Evolutionary conservation across 2,329 filamentous ascomycete genomes (phyloP).

Genomic region (Zasmidium angulare): DNA sequence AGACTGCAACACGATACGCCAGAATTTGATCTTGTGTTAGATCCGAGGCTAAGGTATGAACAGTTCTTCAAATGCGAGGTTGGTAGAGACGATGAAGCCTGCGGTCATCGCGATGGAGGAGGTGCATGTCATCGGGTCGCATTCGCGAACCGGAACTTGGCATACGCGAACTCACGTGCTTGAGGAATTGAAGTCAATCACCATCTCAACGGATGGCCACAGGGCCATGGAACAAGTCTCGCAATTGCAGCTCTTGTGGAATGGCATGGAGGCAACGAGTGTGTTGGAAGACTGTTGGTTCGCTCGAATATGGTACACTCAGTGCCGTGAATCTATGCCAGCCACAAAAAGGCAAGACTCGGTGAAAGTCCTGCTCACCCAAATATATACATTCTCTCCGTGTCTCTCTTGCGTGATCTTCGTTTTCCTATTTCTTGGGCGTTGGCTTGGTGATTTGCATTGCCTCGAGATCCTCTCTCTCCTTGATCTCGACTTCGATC

Average conservation of each 20-base stretch:
- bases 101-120: background rate
- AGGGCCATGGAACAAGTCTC: background rate
- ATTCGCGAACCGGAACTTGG: conserved; percentile 4
- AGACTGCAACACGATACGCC: background rate
- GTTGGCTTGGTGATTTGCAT: conserved; percentile 57
- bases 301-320: conserved; percentile 18
- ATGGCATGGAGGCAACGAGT: background rate
- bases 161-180: conserved; percentile 5
- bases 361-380: conserved; percentile 13
- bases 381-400: conserved; percentile 21
- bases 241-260: background rate
- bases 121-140: background rate
- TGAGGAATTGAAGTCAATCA: background rate
- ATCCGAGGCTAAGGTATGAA: background rate
- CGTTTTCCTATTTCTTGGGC: conserved; percentile 13
- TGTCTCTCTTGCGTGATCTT: background rate
- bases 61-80: background rate
- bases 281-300: background rate
- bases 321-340: conserved; percentile 22
- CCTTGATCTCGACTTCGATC: conserved; percentile 65
- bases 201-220: background rate
- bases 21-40: background rate
- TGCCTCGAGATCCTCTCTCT: conserved; percentile 67
- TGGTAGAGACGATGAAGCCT: background rate
- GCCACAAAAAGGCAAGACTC: conserved; percentile 12